phyloP scores from a whole-genome alignment of 1,139 yeast genomes.

The Geotrichum aggregatum region DNA sequence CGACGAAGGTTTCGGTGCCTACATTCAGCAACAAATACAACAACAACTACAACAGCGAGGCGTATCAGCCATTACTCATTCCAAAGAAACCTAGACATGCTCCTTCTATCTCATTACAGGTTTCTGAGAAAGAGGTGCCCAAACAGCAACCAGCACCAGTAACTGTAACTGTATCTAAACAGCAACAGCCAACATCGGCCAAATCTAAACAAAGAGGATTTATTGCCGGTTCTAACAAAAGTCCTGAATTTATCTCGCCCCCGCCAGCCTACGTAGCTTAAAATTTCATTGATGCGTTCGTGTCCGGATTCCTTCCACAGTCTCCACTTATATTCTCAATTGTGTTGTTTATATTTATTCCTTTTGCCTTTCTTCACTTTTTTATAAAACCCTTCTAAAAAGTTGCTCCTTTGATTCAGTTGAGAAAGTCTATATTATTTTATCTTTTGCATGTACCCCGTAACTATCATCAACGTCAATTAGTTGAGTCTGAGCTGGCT shows the following conservation, averaged over 20 bases:
- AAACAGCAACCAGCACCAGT: background rate
- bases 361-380: background rate
- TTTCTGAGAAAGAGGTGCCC: background rate
- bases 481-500: too few relatives aligned
- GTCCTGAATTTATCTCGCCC: constrained; percentile 15
- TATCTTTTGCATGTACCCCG: too few relatives aligned
- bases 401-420: too few relatives aligned
- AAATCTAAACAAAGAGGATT: background rate
- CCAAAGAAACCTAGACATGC: background rate
- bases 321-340: background rate
- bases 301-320: background rate
- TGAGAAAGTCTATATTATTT: background rate
- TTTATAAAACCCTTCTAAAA: too few relatives aligned
- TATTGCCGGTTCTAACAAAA: background rate
- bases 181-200: background rate
- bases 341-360: constrained; percentile 4
- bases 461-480: too few relatives aligned
- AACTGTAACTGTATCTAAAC: too few relatives aligned
- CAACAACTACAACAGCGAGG: background rate
- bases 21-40: background rate
- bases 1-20: background rate
- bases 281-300: background rate
- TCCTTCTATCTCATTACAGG: background rate
- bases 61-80: background rate
- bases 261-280: constrained; percentile 25